Evolutionary conservation across 176 grass and related monocot species (phyloP).

Genomic region (Oryza meyeriana): DNA sequence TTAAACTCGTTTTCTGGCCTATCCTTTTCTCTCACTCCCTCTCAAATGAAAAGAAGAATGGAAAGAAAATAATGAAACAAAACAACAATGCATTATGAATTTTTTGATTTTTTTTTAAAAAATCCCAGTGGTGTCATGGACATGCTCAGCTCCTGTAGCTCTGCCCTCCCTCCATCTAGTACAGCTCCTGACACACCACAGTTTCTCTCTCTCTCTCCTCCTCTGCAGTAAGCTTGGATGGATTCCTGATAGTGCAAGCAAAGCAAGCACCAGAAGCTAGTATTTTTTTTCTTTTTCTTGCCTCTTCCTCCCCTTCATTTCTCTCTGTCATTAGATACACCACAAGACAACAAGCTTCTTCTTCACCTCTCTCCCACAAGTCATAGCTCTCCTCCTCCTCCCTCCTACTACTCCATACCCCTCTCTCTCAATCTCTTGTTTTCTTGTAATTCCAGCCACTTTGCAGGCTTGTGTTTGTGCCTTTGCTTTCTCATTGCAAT

Average conservation of each 20-base stretch:
- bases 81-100: conserved; percentile 25
- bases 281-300: conserved; percentile 21
- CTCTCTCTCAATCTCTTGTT: not conserved
- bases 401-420: not conserved
- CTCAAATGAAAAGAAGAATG: conserved; percentile 3
- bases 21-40: conserved; percentile 24
- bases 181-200: conserved; percentile 60
- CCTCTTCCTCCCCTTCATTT: conserved; percentile 28
- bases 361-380: conserved; percentile 7
- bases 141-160: conserved; percentile 35
- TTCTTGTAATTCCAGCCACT: not conserved
- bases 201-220: conserved; percentile 29
- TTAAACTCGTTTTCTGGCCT: conserved; percentile 36
- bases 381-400: conserved; percentile 26
- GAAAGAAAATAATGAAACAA: conserved; percentile 24
- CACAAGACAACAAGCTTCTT: conserved; percentile 34
- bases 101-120: conserved; percentile 26
- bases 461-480: conserved; percentile 2
- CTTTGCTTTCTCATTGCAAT: conserved; percentile 2
- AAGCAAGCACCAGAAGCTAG: conserved; percentile 74
- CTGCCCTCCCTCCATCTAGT: conserved; percentile 26
- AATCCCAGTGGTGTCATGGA: conserved; percentile 14
- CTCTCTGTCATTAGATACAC: conserved; percentile 24
- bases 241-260: conserved; percentile 99
- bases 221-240: conserved; percentile 69